phyloP scores from a whole-genome alignment of 1,139 yeast genomes.

The Zygoascus meyerae region DNA sequence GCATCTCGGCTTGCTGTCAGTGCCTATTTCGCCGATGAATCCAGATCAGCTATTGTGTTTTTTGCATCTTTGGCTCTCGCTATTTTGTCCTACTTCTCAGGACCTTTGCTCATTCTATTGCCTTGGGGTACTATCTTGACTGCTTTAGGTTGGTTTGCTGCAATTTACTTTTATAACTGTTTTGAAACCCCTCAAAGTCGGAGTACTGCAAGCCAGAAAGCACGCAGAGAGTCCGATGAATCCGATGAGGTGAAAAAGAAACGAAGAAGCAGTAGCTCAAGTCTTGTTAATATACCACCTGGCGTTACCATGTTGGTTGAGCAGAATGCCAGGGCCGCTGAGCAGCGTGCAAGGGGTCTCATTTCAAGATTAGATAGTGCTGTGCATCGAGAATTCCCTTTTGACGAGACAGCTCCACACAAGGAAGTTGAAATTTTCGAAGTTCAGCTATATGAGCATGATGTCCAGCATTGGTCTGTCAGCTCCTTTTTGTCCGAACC shows the following conservation, averaged over 20 bases:
- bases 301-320: too few species aligned
- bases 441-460: slow-evolving; percentile 51
- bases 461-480: slow-evolving; percentile 52
- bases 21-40: slow-evolving; percentile 58
- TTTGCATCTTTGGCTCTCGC: slow-evolving; percentile 36
- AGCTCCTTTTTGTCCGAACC: slow-evolving; percentile 21
- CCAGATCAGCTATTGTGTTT: slow-evolving; percentile 45
- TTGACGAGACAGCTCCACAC: slow-evolving; percentile 29
- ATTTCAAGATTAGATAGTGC: slow-evolving; percentile 18
- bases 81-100: slow-evolving; percentile 28
- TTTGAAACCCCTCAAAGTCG: neutral
- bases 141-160: slow-evolving; percentile 45
- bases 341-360: neutral
- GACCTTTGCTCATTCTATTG: slow-evolving; percentile 36
- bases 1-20: slow-evolving; percentile 48
- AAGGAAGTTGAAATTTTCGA: slow-evolving; percentile 64
- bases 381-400: slow-evolving; percentile 35
- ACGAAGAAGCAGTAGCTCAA: neutral
- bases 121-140: slow-evolving; percentile 36
- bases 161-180: neutral
- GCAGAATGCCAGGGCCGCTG: neutral
- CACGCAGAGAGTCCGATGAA: neutral
- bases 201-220: neutral
- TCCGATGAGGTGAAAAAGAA: neutral
- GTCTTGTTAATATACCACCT: neutral